Conservation (phyloP, 2,329 filamentous ascomycete genomes). For the Biscogniauxia mediterranea region DNA sequence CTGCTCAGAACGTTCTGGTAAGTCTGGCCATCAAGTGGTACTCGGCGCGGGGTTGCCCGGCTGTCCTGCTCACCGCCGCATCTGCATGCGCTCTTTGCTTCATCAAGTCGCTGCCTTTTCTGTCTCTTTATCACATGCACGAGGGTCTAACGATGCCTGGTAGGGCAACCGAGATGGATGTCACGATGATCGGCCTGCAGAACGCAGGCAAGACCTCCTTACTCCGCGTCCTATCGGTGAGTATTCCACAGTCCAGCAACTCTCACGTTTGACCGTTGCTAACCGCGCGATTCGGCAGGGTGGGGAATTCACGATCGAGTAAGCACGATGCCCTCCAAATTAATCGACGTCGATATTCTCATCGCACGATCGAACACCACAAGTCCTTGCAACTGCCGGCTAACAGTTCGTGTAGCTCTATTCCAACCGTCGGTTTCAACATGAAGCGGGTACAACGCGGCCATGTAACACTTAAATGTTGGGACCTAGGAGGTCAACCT, state of each 20-base stretch:
- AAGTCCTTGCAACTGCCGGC: constrained; percentile 24
- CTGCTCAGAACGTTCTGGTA: constrained; percentile 96
- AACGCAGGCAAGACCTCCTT: constrained; percentile 98
- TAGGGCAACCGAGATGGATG: constrained; percentile 99
- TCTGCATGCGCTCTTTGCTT: constrained; percentile 21
- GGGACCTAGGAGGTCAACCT: constrained; percentile 96
- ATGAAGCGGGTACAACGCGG: constrained; percentile 98
- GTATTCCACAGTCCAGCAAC: constrained; percentile 35
- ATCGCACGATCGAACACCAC: constrained; percentile 19
- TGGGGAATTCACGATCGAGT: constrained; percentile 98
- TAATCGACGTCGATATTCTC: constrained; percentile 12
- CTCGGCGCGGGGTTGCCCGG: constrained; percentile 28
- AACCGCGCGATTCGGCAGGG: constrained; percentile 57
- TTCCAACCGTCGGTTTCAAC: constrained; percentile 98
- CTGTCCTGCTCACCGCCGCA: constrained; percentile 26
- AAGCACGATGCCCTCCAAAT: constrained; percentile 46
- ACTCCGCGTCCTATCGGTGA: constrained; percentile 89
- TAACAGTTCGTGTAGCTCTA: constrained; percentile 68
- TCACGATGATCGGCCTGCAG: constrained; percentile 97
- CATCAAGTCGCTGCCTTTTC: constrained; percentile 8
- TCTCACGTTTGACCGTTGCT: constrained; percentile 13
- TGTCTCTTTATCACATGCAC: constrained; percentile 9
- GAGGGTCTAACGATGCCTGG: constrained; percentile 19
- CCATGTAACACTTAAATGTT: constrained; percentile 98
- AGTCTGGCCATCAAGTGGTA: constrained; percentile 37